phyloP scores from a whole-genome alignment of 345 rosid species.

The Conringia planisiliqua region DNA sequence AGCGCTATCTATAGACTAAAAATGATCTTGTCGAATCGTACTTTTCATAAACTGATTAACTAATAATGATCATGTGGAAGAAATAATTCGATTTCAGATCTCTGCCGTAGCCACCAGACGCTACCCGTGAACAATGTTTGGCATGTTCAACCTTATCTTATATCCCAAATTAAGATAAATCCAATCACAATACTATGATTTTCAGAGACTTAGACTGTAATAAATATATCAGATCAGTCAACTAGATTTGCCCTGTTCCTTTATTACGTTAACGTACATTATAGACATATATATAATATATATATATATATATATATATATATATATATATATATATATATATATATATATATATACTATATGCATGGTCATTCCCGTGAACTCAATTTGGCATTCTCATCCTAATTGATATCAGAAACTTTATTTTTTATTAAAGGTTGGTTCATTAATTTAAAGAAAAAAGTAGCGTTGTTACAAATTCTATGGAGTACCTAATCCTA shows the following conservation, averaged over 20 bases:
- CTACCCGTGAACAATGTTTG: conserved; percentile 19
- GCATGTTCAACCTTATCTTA: conserved; percentile 9
- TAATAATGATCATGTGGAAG: neutral
- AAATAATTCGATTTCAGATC: conserved; percentile 16
- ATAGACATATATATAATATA: neutral
- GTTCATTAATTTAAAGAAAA: neutral
- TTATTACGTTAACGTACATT: neutral
- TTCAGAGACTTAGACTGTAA: neutral
- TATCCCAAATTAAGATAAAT: neutral
- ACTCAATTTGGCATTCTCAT: neutral
- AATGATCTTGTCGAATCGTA: no score
- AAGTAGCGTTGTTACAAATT: neutral
- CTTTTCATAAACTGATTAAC: neutral
- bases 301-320: no score
- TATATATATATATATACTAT: no score
- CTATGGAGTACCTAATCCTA: neutral
- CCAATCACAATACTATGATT: neutral
- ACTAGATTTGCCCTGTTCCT: neutral
- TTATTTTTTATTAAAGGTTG: neutral
- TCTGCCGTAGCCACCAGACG: neutral
- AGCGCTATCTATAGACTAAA: neutral
- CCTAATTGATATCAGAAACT: neutral
- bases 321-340: no score
- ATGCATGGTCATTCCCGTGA: conserved; percentile 15
- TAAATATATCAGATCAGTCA: conserved; percentile 1